A percentile compares a stretch with the other conserved stretches of the same genome.
Conservation (phyloP, 1,284 basidiomycete genomes). For the Coniferiporia weirii region DNA sequence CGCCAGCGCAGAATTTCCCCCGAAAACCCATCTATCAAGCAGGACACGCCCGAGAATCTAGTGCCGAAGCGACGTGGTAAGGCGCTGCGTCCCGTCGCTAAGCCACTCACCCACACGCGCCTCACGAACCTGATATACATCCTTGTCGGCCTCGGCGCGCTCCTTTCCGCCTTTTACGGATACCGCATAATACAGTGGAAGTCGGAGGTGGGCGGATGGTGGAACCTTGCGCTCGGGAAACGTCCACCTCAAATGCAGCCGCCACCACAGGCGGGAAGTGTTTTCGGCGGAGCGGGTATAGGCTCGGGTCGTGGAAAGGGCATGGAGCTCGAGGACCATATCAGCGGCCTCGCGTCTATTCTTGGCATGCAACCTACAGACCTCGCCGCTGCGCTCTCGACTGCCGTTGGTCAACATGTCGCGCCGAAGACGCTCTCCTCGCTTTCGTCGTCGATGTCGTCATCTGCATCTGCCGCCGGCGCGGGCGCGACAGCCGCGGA, state of each 20-base stretch:
- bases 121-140: constrained; percentile 44
- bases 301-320: constrained; percentile 16
- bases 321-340: constrained; percentile 44
- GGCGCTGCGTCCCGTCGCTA: constrained; percentile 27
- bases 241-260: constrained; percentile 25
- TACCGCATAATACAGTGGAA: constrained; percentile 49
- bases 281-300: constrained; percentile 6
- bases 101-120: constrained; percentile 29
- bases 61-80: constrained; percentile 31
- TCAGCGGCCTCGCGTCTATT: constrained; percentile 53
- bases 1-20: background rate
- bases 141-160: constrained; percentile 37
- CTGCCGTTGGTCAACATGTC: constrained; percentile 49
- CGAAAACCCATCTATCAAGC: background rate
- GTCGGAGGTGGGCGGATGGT: constrained; percentile 51
- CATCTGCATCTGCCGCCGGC: constrained; percentile 23
- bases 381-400: constrained; percentile 56
- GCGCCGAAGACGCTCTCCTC: constrained; percentile 54
- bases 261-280: background rate
- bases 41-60: constrained; percentile 17
- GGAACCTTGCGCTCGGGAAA: constrained; percentile 45
- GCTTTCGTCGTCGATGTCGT: constrained; percentile 31
- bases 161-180: constrained; percentile 45
- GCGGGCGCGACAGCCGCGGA: constrained; percentile 41
- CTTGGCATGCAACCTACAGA: constrained; percentile 57